Evolutionary conservation across 495 filamentous ascomycete species (phyloP), one percentile per base, ranked within the genome.

Genomic region (Amniculicola lignicola): DNA sequence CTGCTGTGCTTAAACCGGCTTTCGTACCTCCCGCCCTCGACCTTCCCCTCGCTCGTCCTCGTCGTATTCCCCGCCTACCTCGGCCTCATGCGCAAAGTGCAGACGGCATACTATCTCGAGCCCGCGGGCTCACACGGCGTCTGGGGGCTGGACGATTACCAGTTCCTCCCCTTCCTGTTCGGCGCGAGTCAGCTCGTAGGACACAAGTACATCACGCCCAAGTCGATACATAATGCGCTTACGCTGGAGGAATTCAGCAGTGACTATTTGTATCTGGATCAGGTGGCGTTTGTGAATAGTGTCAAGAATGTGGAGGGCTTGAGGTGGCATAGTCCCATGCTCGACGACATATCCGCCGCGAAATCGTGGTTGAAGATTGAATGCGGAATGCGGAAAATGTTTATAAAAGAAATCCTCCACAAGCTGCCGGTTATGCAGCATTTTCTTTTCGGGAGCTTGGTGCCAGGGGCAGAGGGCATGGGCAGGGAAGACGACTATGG

Each of bases 401-500:
- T 97, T 67, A 81, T 90, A 40, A 85, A 82, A 35, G 94, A 99
- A 69, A 91, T 99, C 0, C 72, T 99, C 37, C 82, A 86, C 21
- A 99, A 99, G 72, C 68, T 97, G 48, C 94, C 94, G 5, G 93
- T 99, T 35, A 96, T 96, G 85, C 93, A 99, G 67, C 94, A 99
- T 69, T 97, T 99, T 66, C 67, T 94, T 23, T 99, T 99, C 69
- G 93, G 94, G n/a, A 76, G 77, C 9, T 72, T 98, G 33, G 74
- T 99, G 2, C 85, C 89, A 1, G 88, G 91, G 2, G 81, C 72
- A 2, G 80, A 89, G 51, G 88, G 82, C 1, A 96, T 97, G 93
- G 85, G 83, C 40, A 76, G 73, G 31, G 80, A 80, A 57, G 75
- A 75, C 12, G 74, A 77, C 25, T 69, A 59, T 0, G 73, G 69